Conservation (phyloP, 768 basidiomycete species). For the Boletales sp. region DNA sequence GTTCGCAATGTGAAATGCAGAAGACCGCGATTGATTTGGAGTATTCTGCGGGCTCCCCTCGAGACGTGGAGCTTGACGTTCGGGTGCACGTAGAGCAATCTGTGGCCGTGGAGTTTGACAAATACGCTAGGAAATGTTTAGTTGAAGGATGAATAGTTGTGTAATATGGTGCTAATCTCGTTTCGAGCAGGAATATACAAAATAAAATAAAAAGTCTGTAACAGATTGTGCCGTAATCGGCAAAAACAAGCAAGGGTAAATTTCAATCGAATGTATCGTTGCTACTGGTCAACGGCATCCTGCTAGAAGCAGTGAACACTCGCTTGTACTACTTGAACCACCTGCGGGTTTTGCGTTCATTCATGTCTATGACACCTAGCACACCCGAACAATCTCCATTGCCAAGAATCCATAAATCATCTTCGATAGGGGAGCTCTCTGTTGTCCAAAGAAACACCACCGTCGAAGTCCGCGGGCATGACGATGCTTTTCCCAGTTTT, state of each 20-base stretch:
- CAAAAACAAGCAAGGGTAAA: too few species aligned
- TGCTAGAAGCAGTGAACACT: too few species aligned
- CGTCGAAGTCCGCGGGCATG: constrained; percentile 65
- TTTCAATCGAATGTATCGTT: too few species aligned
- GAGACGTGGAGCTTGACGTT: constrained; percentile 28
- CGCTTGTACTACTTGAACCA: not conserved
- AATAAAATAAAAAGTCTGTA: too few species aligned
- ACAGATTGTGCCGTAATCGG: too few species aligned
- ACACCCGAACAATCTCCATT: not conserved
- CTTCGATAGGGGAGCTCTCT: constrained; percentile 22
- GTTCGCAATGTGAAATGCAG: constrained; percentile 21
- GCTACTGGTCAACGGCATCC: too few species aligned
- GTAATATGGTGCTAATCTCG: constrained; percentile 1
- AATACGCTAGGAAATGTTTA: constrained; percentile 11
- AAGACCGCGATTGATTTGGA: constrained; percentile 25
- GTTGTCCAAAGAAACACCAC: constrained; percentile 50
- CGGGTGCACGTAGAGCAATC: constrained; percentile 29
- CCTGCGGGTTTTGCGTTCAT: too few species aligned
- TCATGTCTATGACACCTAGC: constrained; percentile 11
- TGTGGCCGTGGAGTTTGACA: constrained; percentile 26
- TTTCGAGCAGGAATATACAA: constrained; percentile 7
- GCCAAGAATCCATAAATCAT: constrained; percentile 4
- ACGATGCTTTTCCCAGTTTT: constrained; percentile 40
- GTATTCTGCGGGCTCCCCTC: constrained; percentile 11
- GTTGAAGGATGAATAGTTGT: constrained; percentile 7